phyloP scores from a whole-genome alignment of 1,139 yeast genomes.

The Geotrichum bryndzae region DNA sequence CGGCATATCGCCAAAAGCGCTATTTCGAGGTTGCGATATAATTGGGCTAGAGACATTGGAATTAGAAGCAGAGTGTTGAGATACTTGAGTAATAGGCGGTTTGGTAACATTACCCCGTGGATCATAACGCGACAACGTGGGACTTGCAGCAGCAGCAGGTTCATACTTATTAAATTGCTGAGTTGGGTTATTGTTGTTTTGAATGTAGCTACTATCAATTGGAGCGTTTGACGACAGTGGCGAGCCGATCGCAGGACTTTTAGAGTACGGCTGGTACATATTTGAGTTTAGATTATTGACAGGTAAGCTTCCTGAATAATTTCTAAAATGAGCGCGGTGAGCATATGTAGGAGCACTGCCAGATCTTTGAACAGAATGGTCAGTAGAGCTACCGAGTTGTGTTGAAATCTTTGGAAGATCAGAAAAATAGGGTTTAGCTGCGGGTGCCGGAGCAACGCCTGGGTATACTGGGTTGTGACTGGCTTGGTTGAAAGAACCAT shows the following conservation, averaged over 20 bases:
- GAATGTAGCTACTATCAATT: background rate
- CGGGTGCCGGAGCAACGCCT: background rate
- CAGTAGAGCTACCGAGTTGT: slow-evolving; percentile 20
- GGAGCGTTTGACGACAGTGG: background rate
- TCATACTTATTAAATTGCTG: slow-evolving; percentile 12
- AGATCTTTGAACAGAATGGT: slow-evolving; percentile 13
- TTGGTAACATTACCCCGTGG: background rate
- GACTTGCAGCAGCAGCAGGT: background rate
- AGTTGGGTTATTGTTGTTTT: background rate
- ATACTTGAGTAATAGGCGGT: background rate
- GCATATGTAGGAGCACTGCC: slow-evolving; percentile 15
- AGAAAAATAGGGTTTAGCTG: slow-evolving; percentile 46
- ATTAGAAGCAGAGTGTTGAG: background rate
- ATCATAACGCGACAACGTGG: background rate
- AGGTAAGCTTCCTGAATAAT: background rate
- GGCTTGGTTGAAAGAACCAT: slow-evolving; percentile 6
- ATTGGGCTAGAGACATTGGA: background rate
- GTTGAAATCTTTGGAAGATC: slow-evolving; percentile 42
- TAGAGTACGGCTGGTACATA: background rate
- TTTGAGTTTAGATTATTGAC: background rate
- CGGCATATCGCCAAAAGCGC: slow-evolving; percentile 24
- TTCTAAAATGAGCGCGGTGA: slow-evolving; percentile 13
- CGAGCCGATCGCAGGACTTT: background rate
- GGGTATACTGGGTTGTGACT: background rate
- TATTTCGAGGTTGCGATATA: background rate